Percentiles rank a stretch among this genome's conserved stretches.
Conservation (phyloP, 768 basidiomycete genomes). For the Gloeostereum incarnatum region DNA sequence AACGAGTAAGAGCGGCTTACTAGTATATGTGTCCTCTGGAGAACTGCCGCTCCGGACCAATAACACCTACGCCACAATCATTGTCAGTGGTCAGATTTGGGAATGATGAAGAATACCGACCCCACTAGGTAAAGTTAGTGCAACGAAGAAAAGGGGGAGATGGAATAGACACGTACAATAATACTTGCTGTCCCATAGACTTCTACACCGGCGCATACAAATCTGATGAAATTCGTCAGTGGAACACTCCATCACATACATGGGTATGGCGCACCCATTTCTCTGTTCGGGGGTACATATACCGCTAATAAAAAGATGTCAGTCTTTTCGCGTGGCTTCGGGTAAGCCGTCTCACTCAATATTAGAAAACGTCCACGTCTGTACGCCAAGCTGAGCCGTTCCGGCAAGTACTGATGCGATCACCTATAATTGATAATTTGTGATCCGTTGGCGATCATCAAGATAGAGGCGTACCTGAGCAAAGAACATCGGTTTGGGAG, state of each 20-base stretch:
- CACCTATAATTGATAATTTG: slow-evolving; percentile 18
- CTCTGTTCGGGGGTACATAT: slow-evolving; percentile 36
- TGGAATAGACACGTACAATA: slow-evolving; percentile 35
- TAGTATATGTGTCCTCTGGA: slow-evolving; percentile 48
- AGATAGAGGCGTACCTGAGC: slow-evolving; percentile 31
- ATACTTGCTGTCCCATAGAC: slow-evolving; percentile 47
- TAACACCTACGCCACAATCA: slow-evolving; percentile 34
- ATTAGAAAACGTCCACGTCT: slow-evolving; percentile 59
- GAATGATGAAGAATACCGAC: slow-evolving; percentile 2
- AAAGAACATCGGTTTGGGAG: slow-evolving; percentile 60
- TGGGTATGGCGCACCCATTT: slow-evolving; percentile 23
- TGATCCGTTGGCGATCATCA: background rate
- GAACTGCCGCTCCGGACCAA: slow-evolving; percentile 56
- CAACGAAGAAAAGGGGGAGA: too few relatives aligned
- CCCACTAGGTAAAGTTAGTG: too few relatives aligned
- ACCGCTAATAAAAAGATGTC: slow-evolving; percentile 20
- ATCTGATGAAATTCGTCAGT: slow-evolving; percentile 20
- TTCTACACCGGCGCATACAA: slow-evolving; percentile 41
- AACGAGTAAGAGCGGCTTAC: slow-evolving; percentile 22
- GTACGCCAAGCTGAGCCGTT: slow-evolving; percentile 58
- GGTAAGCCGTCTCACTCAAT: slow-evolving; percentile 32
- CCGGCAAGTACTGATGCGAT: slow-evolving; percentile 52
- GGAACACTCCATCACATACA: too few relatives aligned
- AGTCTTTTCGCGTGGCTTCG: slow-evolving; percentile 1
- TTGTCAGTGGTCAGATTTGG: background rate